Evolutionary conservation across 768 basidiomycete genomes (phyloP), one percentile per base, ranked within the genome.

Genomic region (Paxillus rubicundulus): DNA sequence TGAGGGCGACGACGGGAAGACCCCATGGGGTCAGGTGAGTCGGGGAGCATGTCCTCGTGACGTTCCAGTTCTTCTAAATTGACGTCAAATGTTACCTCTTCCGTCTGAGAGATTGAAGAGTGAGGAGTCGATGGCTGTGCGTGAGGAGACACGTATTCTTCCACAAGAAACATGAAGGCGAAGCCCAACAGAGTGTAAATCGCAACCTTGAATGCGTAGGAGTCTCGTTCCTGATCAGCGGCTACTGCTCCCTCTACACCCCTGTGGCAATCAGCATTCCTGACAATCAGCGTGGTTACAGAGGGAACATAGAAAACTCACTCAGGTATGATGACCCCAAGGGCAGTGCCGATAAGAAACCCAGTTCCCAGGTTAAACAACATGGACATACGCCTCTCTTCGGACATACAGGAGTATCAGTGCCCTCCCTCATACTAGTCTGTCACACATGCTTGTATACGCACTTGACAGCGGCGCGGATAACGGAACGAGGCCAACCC

Each of bases 261-360:
- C 71, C 89, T 91, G 62, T 27, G n/a, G 49, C 21, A 28, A 37
- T 14, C 41, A 28, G 39, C 40, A 50, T 53, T 32, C 45, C 33
- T 20, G 12, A 46, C 28, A 5, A 28, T 18, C 16, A 42, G 27
- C 8, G 27, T 45, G 51, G 20, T 9, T 9, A 14, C 20, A 5
- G n/a, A 17, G 30, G 30, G 10, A 48, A 12, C 17, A 40, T 13
- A 34, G 40, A 34, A 28, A 14, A 84, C 88, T 67, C 70, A 94
- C 89, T 97, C 95, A 34, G 96, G 95, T 47, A 98, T 86, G 57
- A 98, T 92, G 21, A 98, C 84, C 12, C 91, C 91, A 56, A 98
- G 71, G 0, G 92, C 92, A 2, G 95, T 87, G 4, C 95, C 95
- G 13, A 97, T 78, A 16, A 98, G 77, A 10, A 98, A 73, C 10